Evolutionary conservation across 1,284 basidiomycete species (phyloP), one percentile per base, ranked within the genome.

Genomic region (Butyriboletus regius): DNA sequence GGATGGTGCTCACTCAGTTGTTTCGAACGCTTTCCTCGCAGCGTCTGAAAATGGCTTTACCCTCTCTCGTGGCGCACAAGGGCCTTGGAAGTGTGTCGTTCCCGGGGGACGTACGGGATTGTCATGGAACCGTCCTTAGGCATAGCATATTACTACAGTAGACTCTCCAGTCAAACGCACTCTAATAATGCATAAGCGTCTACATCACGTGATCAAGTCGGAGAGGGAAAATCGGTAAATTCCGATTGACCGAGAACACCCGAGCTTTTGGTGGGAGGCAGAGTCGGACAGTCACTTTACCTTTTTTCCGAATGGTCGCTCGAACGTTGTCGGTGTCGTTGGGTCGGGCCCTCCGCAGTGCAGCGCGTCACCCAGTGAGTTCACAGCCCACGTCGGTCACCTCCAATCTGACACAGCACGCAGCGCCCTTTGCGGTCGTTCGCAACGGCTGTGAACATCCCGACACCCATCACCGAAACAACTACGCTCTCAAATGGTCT

Each of bases 401-500:
- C 4, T 28, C 10, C 12, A 34, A 1, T n/a, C 38, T 64, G 18
- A 66, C 47, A 24, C 24, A 18, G 8, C 7, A 39, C 24, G 1
- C 43, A 66, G 69, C 63, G 73, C 54, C 63, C 75, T 15, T 63
- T 75, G 60, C 73, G 75, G 59, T 73, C 77, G 57, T 84, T 86
- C 60, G 88, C 89, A 60, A 88, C 87, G 54, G 78, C 81, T 56
- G 79, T 78, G 60, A 81, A 80, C 67, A 67, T 78, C 58, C 71
- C 75, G 49, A 77, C 81, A 51, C 91, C 91, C 46, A 75, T 85
- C 54, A 95, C 92, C 43, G 83, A 93, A 71, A 82, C 90, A 56
- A 86, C 91, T 29, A 92, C 89, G 7, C 83, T 97, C 49, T 77
- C 88, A 15, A 96, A 95, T 74, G 93, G 93, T 53, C 75, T 95